Conservation (phyloP, 1,139 yeast species). For the Yamadazyma taylorii region DNA sequence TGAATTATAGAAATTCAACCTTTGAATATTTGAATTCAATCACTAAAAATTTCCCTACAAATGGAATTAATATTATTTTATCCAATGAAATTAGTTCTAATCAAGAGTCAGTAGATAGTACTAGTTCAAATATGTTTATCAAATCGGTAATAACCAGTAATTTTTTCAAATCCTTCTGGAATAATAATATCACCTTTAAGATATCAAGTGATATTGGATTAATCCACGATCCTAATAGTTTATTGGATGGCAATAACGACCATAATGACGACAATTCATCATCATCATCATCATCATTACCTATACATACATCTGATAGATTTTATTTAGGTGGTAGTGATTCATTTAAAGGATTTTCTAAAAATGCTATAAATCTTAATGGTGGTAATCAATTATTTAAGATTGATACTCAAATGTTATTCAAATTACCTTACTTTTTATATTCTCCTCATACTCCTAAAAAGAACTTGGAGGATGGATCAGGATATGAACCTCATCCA, state of each 20-base stretch:
- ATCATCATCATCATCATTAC: background rate
- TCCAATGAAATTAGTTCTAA: conserved; percentile 34
- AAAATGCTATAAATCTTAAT: conserved; percentile 34
- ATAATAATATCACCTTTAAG: conserved; percentile 29
- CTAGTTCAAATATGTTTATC: conserved; percentile 24
- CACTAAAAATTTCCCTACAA: conserved; percentile 32
- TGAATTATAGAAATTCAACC: conserved; percentile 21
- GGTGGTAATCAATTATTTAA: conserved; percentile 48
- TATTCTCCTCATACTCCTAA: conserved; percentile 19
- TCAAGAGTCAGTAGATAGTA: conserved; percentile 25
- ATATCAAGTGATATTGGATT: conserved; percentile 33
- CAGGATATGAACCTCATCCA: conserved; percentile 31
- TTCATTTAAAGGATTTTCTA: conserved; percentile 40
- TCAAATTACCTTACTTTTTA: conserved; percentile 37
- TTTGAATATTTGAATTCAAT: conserved; percentile 24
- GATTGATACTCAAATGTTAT: conserved; percentile 32
- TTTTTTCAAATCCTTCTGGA: conserved; percentile 37
- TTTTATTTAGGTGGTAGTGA: conserved; percentile 50
- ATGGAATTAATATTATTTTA: conserved; percentile 25
- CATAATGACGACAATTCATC: background rate
- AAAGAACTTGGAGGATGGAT: conserved; percentile 16
- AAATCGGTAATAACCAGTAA: conserved; percentile 30
- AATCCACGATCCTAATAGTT: conserved; percentile 21
- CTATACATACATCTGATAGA: conserved; percentile 44
- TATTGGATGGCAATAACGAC: conserved; percentile 2